These are phyloP conservation scores for Colletotrichum chrysophilum DNA, from an alignment of 2,329 filamentous ascomycete genomes.

Conservation along the genomic window DNA sequence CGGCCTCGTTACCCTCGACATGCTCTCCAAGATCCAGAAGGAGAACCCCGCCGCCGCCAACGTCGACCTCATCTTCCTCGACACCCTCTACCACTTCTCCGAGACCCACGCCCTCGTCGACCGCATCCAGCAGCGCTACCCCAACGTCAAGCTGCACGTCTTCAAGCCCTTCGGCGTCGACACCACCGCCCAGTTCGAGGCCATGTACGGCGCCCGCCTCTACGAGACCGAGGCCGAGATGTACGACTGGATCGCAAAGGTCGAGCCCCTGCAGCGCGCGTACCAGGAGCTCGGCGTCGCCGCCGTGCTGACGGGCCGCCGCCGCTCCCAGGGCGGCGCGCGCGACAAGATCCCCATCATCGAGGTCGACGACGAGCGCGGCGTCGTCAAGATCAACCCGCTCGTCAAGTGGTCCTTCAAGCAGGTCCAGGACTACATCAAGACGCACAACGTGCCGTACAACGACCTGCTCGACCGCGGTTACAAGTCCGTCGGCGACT, in stretches of 20 bases:
- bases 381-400: constrained; percentile 97
- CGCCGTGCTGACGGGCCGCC: constrained; percentile 89
- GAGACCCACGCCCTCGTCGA: constrained; percentile 79
- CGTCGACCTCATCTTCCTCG: constrained; percentile 78
- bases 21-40: constrained; percentile 77
- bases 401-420: constrained; percentile 92
- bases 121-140: constrained; percentile 77
- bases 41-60: constrained; percentile 64
- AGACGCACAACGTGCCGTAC: constrained; percentile 87
- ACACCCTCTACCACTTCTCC: constrained; percentile 82
- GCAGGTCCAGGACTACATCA: constrained; percentile 88
- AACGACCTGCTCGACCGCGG: constrained; percentile 88
- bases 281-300: constrained; percentile 87
- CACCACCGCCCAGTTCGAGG: constrained; percentile 78
- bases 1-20: constrained; percentile 83
- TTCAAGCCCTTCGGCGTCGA: constrained; percentile 84
- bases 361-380: constrained; percentile 86
- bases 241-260: constrained; percentile 98
- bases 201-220: constrained; percentile 79
- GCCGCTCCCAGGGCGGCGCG: constrained; percentile 91
- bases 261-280: constrained; percentile 92
- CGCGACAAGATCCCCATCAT: constrained; percentile 89
- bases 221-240: constrained; percentile 88
- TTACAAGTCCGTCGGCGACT: constrained; percentile 99
- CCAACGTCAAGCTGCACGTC: constrained; percentile 80